Percentiles rank a stretch among this genome's conserved stretches.
phyloP scores from a whole-genome alignment of 768 basidiomycete genomes.

The Boletus coccyginus region DNA sequence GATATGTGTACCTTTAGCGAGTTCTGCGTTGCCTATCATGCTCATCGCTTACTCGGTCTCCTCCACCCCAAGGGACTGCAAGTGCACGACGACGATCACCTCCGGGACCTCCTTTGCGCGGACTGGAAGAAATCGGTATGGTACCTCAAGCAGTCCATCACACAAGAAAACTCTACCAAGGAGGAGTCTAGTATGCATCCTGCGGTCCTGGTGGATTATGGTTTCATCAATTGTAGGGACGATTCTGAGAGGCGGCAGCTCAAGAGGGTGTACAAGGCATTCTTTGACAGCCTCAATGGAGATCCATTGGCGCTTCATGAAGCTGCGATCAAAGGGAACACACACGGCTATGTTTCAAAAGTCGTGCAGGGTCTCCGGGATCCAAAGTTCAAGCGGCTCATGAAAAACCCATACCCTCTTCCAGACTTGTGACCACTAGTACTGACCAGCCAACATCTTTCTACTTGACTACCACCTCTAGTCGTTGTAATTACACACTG shows the following conservation, averaged over 20 bases:
- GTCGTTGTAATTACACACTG: background rate
- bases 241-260: background rate
- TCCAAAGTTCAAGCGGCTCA: background rate
- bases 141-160: background rate
- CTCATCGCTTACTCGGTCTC: background rate
- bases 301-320: background rate
- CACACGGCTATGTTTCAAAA: background rate
- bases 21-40: background rate
- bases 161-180: background rate
- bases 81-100: background rate
- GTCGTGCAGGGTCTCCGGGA: background rate
- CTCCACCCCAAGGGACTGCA: background rate
- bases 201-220: background rate
- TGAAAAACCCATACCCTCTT: constrained; percentile 1
- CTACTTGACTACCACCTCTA: background rate
- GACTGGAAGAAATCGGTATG: background rate
- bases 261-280: background rate
- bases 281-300: background rate
- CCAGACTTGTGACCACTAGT: background rate
- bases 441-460: background rate
- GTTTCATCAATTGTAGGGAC: constrained; percentile 1
- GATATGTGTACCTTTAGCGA: background rate
- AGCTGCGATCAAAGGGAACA: background rate
- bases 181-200: background rate
- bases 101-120: background rate